Percentiles rank a stretch among this genome's conserved stretches.
These are phyloP conservation scores for Thelonectria discophora DNA, from an alignment of 2,329 filamentous ascomycete species.

Conservation along the genomic window DNA sequence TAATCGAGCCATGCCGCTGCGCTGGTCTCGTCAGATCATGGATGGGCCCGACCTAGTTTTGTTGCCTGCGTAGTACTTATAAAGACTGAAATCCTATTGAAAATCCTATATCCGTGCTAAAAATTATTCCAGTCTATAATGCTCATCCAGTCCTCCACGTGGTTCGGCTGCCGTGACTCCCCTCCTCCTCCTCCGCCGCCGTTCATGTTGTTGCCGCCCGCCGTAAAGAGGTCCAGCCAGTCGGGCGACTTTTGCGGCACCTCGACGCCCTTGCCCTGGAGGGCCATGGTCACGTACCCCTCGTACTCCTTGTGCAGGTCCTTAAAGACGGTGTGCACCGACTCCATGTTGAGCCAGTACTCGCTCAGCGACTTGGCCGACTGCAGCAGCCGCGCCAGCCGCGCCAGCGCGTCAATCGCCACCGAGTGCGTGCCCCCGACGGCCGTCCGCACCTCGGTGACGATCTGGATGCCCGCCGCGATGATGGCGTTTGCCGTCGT, in stretches of 20 bases:
- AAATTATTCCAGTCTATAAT: conserved; percentile 35
- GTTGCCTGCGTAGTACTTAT: background rate
- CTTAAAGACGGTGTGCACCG: conserved; percentile 37
- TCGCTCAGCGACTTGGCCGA: conserved; percentile 28
- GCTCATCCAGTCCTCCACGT: conserved; percentile 40
- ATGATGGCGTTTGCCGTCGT: conserved; percentile 36
- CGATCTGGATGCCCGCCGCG: conserved; percentile 36
- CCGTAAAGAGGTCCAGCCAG: conserved; percentile 32
- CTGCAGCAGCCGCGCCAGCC: conserved; percentile 24
- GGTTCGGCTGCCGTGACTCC: conserved; percentile 23
- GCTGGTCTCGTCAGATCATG: no score
- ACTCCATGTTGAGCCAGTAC: conserved; percentile 38
- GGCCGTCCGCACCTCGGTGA: conserved; percentile 30
- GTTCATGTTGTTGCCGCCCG: no score
- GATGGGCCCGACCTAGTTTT: background rate
- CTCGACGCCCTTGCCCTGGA: conserved; percentile 35
- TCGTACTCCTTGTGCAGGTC: conserved; percentile 37
- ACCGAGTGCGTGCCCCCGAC: conserved; percentile 30
- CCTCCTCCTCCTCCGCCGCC: conserved; percentile 14
- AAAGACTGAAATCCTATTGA: no score
- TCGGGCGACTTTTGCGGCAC: conserved; percentile 36
- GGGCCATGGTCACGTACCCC: conserved; percentile 26
- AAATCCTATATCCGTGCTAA: background rate
- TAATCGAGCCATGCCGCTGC: background rate
- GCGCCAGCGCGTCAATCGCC: conserved; percentile 32